phyloP scores from a whole-genome alignment of 176 grass and related monocot species.

The Carex myosuroides region DNA sequence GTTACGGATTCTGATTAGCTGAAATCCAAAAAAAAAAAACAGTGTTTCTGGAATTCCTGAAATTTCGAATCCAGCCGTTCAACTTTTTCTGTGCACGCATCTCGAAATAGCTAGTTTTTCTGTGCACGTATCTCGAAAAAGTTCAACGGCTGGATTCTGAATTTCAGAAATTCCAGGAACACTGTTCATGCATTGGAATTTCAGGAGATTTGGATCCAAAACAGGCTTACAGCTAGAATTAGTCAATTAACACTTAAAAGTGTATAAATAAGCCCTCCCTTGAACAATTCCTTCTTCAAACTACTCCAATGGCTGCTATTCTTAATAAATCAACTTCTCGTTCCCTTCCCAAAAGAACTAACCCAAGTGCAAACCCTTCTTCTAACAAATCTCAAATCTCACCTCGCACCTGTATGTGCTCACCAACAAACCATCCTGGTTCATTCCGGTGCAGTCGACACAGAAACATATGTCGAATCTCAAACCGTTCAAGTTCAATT shows the following conservation, averaged over 20 bases:
- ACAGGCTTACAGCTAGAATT: no score
- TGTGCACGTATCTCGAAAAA: no score
- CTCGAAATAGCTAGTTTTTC: no score
- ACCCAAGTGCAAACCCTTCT: not conserved
- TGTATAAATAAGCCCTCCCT: conserved; percentile 8
- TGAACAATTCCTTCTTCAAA: not conserved
- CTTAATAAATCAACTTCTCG: not conserved
- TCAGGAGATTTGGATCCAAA: no score
- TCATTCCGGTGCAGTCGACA: conserved; percentile 80
- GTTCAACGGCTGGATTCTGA: no score
- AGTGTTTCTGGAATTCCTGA: no score
- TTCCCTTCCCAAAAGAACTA: not conserved
- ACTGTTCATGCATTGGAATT: no score
- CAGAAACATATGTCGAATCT: not conserved
- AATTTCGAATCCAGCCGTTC: no score
- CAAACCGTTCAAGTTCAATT: not conserved
- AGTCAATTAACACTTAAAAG: not conserved
- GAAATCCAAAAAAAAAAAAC: no score
- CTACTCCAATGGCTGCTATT: conserved; percentile 28
- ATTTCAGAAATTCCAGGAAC: no score
- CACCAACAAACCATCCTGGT: conserved; percentile 67
- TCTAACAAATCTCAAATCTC: not conserved
- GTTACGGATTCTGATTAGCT: no score
- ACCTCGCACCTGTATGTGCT: conserved; percentile 52
- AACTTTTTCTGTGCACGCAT: no score